Evolutionary conservation across 2,329 filamentous ascomycete genomes (phyloP).

Genomic region (Lasiodiplodia hormozganensis): DNA sequence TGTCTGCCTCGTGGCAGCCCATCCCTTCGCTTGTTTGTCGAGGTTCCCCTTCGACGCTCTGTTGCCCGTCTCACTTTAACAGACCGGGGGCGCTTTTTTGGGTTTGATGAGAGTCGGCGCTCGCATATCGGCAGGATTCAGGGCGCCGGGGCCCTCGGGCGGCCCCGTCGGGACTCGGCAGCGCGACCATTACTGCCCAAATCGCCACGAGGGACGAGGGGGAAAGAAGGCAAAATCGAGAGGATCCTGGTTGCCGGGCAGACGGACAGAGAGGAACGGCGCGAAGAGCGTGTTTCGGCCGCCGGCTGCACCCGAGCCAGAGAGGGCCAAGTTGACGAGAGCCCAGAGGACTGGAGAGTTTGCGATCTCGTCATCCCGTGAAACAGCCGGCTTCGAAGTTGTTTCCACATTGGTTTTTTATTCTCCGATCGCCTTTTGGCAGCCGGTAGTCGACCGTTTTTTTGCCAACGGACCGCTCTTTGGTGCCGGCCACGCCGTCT

Average conservation of each 20-base stretch:
- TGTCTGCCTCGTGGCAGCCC: constrained; percentile 19
- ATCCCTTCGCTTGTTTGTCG: neutral
- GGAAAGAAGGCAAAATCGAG: neutral
- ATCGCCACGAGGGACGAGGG: neutral
- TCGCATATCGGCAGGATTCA: constrained; percentile 8
- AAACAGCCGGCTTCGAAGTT: neutral
- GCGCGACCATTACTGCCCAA: neutral
- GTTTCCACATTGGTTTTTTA: neutral
- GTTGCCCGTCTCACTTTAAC: constrained; percentile 12
- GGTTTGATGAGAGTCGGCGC: constrained; percentile 5
- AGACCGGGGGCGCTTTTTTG: neutral
- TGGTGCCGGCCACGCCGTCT: constrained; percentile 3
- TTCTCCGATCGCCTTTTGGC: neutral
- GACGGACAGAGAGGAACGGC: constrained; percentile 1
- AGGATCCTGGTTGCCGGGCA: constrained; percentile 16
- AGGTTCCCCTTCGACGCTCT: neutral
- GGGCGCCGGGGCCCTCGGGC: neutral
- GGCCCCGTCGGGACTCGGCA: neutral
- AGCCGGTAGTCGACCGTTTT: neutral
- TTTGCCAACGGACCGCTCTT: neutral
- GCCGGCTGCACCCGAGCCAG: neutral
- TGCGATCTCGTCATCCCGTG: neutral
- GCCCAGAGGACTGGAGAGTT: neutral
- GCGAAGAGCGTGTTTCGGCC: constrained; percentile 1
- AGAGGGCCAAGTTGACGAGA: neutral